A percentile compares a stretch with the other conserved stretches of the same genome.
These are phyloP conservation scores for Pelargonium cotyledonis DNA, from an alignment of 441 rosid genomes.

Conservation along the genomic window DNA sequence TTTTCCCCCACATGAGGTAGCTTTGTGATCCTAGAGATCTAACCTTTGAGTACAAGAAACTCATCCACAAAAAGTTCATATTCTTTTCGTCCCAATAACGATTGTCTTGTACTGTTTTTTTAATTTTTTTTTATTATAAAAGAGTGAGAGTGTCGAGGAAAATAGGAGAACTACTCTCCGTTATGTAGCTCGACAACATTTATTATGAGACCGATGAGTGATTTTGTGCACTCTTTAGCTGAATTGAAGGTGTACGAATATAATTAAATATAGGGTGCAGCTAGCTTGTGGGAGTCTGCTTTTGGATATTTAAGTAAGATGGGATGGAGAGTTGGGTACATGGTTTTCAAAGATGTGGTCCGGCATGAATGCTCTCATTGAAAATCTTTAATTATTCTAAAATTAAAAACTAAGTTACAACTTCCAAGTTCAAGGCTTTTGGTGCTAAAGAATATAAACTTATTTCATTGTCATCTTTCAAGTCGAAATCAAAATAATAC, in stretches of 20 bases:
- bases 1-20: neutral
- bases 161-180: too few relatives aligned
- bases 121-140: too few relatives aligned
- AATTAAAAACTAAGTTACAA: too few relatives aligned
- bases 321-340: too few relatives aligned
- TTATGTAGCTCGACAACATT: too few relatives aligned
- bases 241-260: neutral
- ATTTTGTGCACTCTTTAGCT: conserved; percentile 1
- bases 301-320: conserved; percentile 6
- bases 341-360: neutral
- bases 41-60: neutral
- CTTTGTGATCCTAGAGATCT: neutral
- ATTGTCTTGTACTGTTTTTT: too few relatives aligned
- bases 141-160: too few relatives aligned
- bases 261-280: neutral
- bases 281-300: neutral
- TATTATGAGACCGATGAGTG: too few relatives aligned
- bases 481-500: too few relatives aligned
- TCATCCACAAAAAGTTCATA: neutral
- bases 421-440: neutral
- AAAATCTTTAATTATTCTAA: neutral
- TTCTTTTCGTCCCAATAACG: neutral
- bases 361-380: neutral
- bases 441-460: too few relatives aligned
- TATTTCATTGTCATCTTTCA: too few relatives aligned